Conservation (phyloP, 2,329 filamentous ascomycete species). For the Raffaelea ambrosiae region DNA sequence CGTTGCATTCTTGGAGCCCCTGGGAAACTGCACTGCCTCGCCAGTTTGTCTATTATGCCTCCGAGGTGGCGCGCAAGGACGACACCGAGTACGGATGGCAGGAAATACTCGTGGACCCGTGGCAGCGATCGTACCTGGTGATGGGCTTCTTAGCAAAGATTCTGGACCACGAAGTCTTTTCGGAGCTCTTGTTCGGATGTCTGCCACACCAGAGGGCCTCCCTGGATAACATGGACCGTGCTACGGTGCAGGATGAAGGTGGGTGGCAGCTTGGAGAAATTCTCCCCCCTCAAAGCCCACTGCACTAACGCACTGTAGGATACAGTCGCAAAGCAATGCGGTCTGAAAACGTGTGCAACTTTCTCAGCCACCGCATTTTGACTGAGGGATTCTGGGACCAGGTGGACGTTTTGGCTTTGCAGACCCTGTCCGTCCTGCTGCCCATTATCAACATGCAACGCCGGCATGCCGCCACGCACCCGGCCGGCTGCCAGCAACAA, state of each 20-base stretch:
- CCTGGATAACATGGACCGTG: slow-evolving; percentile 22
- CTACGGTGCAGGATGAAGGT: slow-evolving; percentile 25
- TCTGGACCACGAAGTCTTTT: slow-evolving; percentile 29
- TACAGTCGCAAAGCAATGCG: slow-evolving; percentile 26
- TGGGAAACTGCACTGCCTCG: slow-evolving; percentile 13
- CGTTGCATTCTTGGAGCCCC: neutral
- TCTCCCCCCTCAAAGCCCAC: neutral
- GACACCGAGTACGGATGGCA: slow-evolving; percentile 24
- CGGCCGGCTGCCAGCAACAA: neutral
- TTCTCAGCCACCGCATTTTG: slow-evolving; percentile 16
- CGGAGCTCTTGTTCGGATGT: slow-evolving; percentile 30
- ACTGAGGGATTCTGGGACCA: slow-evolving; percentile 26
- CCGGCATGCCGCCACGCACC: neutral
- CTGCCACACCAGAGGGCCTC: slow-evolving; percentile 14
- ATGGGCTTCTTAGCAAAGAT: slow-evolving; percentile 27
- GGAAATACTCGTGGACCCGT: slow-evolving; percentile 19
- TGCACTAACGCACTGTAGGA: slow-evolving; percentile 17
- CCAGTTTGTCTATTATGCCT: slow-evolving; percentile 25
- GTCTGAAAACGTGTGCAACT: slow-evolving; percentile 18
- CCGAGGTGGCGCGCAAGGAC: slow-evolving; percentile 25
- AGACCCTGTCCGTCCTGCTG: slow-evolving; percentile 24
- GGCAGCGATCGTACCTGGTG: slow-evolving; percentile 24
- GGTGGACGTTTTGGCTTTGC: slow-evolving; percentile 25
- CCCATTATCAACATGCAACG: slow-evolving; percentile 23
- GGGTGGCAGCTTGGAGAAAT: no score